Evolutionary conservation across 306 rosid genomes (phyloP).

Genomic region (Rubus idaeus): DNA sequence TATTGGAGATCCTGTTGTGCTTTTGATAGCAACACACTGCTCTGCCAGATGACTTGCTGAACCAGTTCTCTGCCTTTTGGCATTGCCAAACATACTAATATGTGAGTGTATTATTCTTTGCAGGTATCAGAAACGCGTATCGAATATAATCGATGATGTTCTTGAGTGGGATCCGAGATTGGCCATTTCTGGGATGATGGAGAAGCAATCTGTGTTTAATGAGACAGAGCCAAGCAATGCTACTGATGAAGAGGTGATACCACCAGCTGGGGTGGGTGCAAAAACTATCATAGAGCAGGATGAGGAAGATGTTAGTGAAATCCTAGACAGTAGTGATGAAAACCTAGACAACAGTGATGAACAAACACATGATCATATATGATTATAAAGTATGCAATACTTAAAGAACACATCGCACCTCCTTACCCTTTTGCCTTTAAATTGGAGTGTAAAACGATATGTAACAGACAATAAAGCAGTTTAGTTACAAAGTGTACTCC

Average conservation of each 20-base stretch:
- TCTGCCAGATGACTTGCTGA: not conserved
- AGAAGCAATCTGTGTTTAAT: slow-evolving; percentile 64
- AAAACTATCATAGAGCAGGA: slow-evolving; percentile 43
- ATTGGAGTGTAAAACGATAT: slow-evolving; percentile 58
- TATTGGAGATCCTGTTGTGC: not conserved
- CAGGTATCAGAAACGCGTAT: slow-evolving; percentile 93
- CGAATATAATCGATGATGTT: slow-evolving; percentile 93
- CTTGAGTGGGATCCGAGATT: slow-evolving; percentile 95
- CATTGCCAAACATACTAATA: not conserved
- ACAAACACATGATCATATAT: slow-evolving; percentile 48
- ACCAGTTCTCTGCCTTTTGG: not conserved
- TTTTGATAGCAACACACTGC: not conserved
- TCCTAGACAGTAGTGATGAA: slow-evolving; percentile 44
- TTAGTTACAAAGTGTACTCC: slow-evolving; percentile 15
- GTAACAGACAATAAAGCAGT: slow-evolving; percentile 47
- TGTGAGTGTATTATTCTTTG: slow-evolving; percentile 10
- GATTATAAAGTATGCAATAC: slow-evolving; percentile 33
- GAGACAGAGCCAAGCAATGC: slow-evolving; percentile 52
- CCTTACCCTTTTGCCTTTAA: slow-evolving; percentile 25
- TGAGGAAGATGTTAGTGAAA: slow-evolving; percentile 41
- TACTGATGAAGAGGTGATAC: slow-evolving; percentile 36
- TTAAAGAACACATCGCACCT: slow-evolving; percentile 41
- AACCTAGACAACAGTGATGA: slow-evolving; percentile 33
- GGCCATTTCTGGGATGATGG: slow-evolving; percentile 98
- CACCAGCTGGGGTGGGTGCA: slow-evolving; percentile 32